Evolutionary conservation across 1,284 basidiomycete genomes (phyloP).

Genomic region (Ganoderma sp.): DNA sequence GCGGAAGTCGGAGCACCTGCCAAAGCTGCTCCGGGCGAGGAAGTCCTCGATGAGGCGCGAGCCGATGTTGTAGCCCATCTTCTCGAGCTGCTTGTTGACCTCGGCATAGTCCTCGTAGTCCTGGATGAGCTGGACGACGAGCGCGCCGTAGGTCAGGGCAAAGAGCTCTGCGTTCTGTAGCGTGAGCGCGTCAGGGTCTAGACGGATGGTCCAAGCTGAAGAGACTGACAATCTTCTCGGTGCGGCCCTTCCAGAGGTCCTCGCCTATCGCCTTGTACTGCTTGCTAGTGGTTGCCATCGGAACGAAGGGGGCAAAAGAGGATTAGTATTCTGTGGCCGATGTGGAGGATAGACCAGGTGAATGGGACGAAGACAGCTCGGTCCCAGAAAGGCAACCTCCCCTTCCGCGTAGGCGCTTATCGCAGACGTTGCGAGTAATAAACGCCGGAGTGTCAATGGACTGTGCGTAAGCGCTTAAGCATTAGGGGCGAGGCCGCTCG

Average conservation of each 20-base stretch:
- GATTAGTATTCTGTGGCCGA: background rate
- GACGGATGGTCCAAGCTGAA: conserved; percentile 1
- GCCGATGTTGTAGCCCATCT: conserved; percentile 99
- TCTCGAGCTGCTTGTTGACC: conserved; percentile 84
- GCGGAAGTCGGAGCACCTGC: conserved; percentile 88
- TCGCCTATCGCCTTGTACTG: conserved; percentile 86
- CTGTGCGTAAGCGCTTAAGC: too few species aligned
- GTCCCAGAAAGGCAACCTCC: background rate
- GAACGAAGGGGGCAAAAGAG: background rate
- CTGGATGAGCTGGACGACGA: conserved; percentile 98
- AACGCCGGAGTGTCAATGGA: background rate
- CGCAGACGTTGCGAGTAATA: background rate
- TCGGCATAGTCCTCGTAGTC: conserved; percentile 98
- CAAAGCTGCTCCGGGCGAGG: conserved; percentile 86
- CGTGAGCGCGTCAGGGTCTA: conserved; percentile 35
- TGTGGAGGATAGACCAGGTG: background rate
- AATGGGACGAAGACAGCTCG: background rate
- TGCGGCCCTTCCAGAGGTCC: conserved; percentile 88
- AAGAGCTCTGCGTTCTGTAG: conserved; percentile 94
- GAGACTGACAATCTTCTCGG: conserved; percentile 85
- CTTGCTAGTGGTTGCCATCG: conserved; percentile 73
- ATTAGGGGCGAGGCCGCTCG: background rate
- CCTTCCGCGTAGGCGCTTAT: background rate
- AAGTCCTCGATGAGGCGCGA: conserved; percentile 98
- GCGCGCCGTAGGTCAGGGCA: conserved; percentile 94